Percentiles rank a stretch among this genome's conserved stretches.
These are phyloP conservation scores for Clonostachys solani DNA, from an alignment of 2,329 filamentous ascomycete genomes.

Conservation along the genomic window DNA sequence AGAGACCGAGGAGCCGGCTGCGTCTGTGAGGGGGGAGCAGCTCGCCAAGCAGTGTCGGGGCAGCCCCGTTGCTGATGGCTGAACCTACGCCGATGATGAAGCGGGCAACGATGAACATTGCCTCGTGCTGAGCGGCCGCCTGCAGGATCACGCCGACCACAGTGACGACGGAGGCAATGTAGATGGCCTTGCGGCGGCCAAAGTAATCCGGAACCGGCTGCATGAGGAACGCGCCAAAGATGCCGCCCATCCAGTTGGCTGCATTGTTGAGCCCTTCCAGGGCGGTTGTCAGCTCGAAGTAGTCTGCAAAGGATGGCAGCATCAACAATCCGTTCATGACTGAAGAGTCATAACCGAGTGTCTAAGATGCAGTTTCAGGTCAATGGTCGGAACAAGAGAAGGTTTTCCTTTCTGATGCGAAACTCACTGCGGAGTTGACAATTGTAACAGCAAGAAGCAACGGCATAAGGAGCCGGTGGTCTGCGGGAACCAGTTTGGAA, in stretches of 20 bases:
- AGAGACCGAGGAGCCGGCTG: slow-evolving; percentile 8
- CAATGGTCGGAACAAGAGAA: not conserved
- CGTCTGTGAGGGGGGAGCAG: slow-evolving; percentile 28
- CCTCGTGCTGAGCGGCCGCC: slow-evolving; percentile 41
- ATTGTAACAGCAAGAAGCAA: not conserved
- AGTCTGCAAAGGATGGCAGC: slow-evolving; percentile 48
- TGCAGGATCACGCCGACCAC: slow-evolving; percentile 40
- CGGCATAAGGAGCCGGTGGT: not conserved
- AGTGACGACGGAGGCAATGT: slow-evolving; percentile 26
- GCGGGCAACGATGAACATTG: slow-evolving; percentile 42
- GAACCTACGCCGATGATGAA: slow-evolving; percentile 42
- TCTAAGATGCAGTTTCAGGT: not conserved
- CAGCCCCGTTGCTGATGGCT: slow-evolving; percentile 34
- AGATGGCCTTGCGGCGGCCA: slow-evolving; percentile 15
- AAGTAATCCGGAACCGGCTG: slow-evolving; percentile 27
- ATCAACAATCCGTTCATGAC: not conserved
- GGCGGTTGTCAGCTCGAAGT: slow-evolving; percentile 48
- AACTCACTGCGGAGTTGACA: not conserved
- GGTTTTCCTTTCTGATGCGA: too few species aligned
- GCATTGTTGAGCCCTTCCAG: slow-evolving; percentile 52
- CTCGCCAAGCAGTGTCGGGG: slow-evolving; percentile 41
- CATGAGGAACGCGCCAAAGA: slow-evolving; percentile 35
- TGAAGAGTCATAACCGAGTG: slow-evolving; percentile 27
- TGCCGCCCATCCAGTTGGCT: slow-evolving; percentile 47
- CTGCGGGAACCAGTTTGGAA: too few species aligned